Evolutionary conservation across 345 rosid genomes (phyloP).

Genomic region (Nasturtium officinale): DNA sequence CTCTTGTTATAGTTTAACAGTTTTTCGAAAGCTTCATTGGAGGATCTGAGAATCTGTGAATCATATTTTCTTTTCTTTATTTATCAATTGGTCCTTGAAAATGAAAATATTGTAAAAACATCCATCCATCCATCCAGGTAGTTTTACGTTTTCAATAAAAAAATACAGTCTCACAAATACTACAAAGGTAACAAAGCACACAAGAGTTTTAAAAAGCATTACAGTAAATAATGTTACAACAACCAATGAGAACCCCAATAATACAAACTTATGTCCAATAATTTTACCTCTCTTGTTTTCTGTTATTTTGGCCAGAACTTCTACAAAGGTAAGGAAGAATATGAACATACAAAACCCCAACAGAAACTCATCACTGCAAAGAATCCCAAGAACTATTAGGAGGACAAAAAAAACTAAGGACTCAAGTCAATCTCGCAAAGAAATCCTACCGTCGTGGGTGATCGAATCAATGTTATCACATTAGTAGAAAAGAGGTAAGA

Average conservation of each 20-base stretch:
- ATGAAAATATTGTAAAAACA: not conserved
- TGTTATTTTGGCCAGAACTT: not conserved
- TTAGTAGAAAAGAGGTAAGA: conserved; percentile 45
- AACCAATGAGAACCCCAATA: not conserved
- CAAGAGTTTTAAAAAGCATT: not conserved
- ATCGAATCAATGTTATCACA: conserved; percentile 42
- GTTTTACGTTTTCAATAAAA: not conserved
- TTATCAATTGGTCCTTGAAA: not conserved
- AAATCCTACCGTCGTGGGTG: conserved; percentile 9
- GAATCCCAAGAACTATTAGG: conserved; percentile 22
- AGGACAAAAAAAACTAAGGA: not conserved
- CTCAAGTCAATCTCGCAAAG: not conserved
- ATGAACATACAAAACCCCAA: conserved; percentile 36
- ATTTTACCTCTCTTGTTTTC: not conserved
- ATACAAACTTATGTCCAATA: conserved; percentile 9
- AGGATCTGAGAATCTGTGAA: not conserved
- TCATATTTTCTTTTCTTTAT: too few relatives aligned
- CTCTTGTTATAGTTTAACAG: not conserved
- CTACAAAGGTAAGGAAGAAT: conserved; percentile 12
- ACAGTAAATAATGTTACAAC: conserved; percentile 23
- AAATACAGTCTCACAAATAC: conserved; percentile 3
- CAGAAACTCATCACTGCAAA: conserved; percentile 23
- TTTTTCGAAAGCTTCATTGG: conserved; percentile 21
- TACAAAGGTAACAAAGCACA: conserved; percentile 1
- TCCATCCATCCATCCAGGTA: not conserved